phyloP scores from a whole-genome alignment of 1,139 yeast genomes.

The Taphrina deformans region DNA sequence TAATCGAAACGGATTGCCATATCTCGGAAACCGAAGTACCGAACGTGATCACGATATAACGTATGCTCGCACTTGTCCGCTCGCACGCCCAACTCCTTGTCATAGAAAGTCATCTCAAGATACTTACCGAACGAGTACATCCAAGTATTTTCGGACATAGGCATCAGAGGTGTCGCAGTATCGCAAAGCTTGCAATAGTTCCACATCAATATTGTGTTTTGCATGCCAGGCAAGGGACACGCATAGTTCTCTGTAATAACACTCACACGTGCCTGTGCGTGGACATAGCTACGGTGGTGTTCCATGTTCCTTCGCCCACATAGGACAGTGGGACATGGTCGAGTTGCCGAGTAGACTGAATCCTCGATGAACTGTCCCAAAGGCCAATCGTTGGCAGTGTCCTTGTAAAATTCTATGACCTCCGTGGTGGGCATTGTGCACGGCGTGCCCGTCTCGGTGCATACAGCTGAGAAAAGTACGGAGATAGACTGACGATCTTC shows the following conservation, averaged over 20 bases:
- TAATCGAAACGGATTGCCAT: constrained; percentile 78
- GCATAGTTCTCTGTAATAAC: constrained; percentile 66
- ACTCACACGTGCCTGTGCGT: constrained; percentile 80
- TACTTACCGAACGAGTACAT: constrained; percentile 91
- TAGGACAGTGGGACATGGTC: constrained; percentile 64
- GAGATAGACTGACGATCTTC: constrained; percentile 76
- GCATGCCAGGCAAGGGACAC: constrained; percentile 59
- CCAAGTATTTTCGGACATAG: constrained; percentile 89
- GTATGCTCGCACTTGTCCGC: constrained; percentile 73
- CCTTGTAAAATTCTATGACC: constrained; percentile 84
- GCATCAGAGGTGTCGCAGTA: constrained; percentile 70
- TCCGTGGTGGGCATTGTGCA: constrained; percentile 87
- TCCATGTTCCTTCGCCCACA: constrained; percentile 72
- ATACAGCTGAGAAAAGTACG: constrained; percentile 76
- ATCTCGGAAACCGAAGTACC: constrained; percentile 82
- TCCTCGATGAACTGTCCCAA: constrained; percentile 87
- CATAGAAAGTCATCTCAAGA: constrained; percentile 82
- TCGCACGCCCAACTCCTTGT: constrained; percentile 50
- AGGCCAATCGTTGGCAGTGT: constrained; percentile 68
- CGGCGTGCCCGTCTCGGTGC: constrained; percentile 82
- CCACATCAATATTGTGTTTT: constrained; percentile 83
- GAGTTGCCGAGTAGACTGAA: constrained; percentile 65
- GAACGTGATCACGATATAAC: constrained; percentile 73
- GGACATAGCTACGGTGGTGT: constrained; percentile 86
- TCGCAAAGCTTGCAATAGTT: constrained; percentile 82